Conservation (phyloP, 768 basidiomycete genomes). For the Xerocomus potaroensis region DNA sequence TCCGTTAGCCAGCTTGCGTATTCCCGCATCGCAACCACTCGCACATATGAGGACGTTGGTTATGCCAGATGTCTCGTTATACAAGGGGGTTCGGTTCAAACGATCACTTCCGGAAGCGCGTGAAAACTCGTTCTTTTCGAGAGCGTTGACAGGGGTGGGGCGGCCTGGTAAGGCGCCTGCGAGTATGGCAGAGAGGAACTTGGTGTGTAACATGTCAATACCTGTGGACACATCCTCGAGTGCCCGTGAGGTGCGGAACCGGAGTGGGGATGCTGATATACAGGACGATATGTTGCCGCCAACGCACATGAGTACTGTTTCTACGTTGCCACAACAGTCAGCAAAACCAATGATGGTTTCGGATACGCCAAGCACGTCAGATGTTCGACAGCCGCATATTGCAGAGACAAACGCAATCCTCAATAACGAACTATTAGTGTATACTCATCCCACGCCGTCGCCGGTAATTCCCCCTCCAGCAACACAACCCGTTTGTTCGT, state of each 20-base stretch:
- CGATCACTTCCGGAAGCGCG: slow-evolving; percentile 6
- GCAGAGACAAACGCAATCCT: background rate
- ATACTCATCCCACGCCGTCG: background rate
- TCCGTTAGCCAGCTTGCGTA: background rate
- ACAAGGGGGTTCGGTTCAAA: slow-evolving; percentile 20
- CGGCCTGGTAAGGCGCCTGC: background rate
- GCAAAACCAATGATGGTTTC: background rate
- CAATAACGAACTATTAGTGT: background rate
- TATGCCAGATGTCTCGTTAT: slow-evolving; percentile 25
- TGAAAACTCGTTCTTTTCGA: slow-evolving; percentile 24
- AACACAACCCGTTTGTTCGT: slow-evolving; percentile 1
- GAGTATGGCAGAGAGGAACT: background rate
- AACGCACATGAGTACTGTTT: background rate
- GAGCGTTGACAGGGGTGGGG: slow-evolving; percentile 9
- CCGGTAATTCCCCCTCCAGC: background rate
- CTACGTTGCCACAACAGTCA: background rate
- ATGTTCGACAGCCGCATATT: background rate
- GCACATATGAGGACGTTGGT: background rate
- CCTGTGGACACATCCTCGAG: background rate
- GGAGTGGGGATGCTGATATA: slow-evolving; percentile 3
- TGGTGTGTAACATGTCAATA: background rate
- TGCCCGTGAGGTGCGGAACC: background rate
- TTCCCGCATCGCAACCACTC: slow-evolving; percentile 1
- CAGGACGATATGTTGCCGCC: background rate
- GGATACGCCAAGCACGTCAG: background rate